A percentile compares a stretch with the other conserved stretches of the same genome.
phyloP scores from a whole-genome alignment of 345 rosid species.

The Lenwebbia sp. region DNA sequence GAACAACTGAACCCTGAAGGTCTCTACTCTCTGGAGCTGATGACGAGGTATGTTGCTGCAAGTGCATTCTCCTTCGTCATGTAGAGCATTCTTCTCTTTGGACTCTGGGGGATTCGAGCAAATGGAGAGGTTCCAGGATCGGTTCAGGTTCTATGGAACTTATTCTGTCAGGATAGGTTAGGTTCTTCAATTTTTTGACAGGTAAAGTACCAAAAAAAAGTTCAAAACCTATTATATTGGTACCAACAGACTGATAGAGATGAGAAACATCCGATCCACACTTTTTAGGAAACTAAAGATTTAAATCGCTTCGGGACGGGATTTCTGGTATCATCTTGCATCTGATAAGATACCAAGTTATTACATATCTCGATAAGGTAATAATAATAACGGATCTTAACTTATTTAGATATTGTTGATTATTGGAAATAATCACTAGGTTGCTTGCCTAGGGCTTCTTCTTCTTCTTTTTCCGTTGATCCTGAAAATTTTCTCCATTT shows the following conservation, averaged over 20 bases:
- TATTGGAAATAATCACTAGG: not conserved
- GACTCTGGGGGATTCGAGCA: not conserved
- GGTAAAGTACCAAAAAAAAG: no score
- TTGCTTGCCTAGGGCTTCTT: not conserved
- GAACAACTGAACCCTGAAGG: not conserved
- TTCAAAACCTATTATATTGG: no score
- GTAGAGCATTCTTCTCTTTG: not conserved
- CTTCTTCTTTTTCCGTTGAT: not conserved
- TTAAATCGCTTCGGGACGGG: not conserved
- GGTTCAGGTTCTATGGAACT: no score
- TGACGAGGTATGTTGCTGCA: not conserved
- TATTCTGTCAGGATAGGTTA: no score
- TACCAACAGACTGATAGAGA: no score
- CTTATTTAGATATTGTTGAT: not conserved
- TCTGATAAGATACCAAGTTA: not conserved
- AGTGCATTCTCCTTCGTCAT: not conserved
- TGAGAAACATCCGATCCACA: fast-evolving
- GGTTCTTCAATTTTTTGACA: no score
- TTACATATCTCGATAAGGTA: not conserved
- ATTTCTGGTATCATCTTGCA: not conserved
- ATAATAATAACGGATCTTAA: not conserved
- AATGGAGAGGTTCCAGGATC: not conserved
- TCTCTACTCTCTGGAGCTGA: not conserved
- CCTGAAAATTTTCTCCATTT: not conserved
- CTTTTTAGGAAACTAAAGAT: not conserved